A percentile compares a stretch with the other conserved stretches of the same genome.
Conservation (phyloP, 2,329 filamentous ascomycete species). For the Didymella keratinophila region DNA sequence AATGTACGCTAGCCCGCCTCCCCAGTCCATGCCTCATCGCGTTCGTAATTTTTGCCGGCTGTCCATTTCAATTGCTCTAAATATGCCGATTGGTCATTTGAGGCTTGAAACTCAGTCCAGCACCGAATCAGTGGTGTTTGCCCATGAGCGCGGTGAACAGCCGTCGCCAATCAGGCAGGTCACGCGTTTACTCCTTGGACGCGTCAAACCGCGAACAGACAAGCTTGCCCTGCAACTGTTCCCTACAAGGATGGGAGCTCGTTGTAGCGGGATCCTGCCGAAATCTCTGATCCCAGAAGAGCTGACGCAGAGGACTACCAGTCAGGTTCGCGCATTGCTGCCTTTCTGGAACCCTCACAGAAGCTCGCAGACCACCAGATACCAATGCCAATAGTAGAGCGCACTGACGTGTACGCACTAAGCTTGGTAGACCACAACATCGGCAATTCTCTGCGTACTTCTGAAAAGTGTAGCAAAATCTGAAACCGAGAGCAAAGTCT, state of each 20-base stretch:
- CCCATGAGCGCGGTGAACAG: conserved; percentile 10
- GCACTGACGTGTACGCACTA: conserved; percentile 6
- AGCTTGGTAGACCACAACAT: neutral
- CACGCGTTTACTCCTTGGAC: conserved; percentile 3
- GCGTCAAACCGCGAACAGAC: conserved; percentile 5
- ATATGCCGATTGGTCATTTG: conserved; percentile 14
- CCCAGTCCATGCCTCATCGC: conserved; percentile 18
- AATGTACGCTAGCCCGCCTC: conserved; percentile 9
- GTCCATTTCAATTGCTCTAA: conserved; percentile 7
- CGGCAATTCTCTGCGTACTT: neutral
- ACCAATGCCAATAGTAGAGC: conserved; percentile 4
- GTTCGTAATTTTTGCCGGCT: conserved; percentile 8
- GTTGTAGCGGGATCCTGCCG: neutral
- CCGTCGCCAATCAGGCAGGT: conserved; percentile 12
- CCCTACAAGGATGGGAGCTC: conserved; percentile 4
- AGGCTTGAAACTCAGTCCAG: neutral
- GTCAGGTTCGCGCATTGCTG: neutral
- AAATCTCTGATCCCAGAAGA: neutral
- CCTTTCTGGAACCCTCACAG: conserved; percentile 5
- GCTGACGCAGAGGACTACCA: neutral
- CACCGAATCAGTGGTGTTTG: conserved; percentile 9
- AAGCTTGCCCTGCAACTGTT: conserved; percentile 10
- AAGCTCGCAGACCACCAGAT: conserved; percentile 5
- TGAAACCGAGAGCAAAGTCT: conserved; percentile 1
- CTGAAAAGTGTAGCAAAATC: conserved; percentile 1